Evolutionary conservation across 805 yeast genomes (phyloP).

Genomic region (Nakazawaea peltata): DNA sequence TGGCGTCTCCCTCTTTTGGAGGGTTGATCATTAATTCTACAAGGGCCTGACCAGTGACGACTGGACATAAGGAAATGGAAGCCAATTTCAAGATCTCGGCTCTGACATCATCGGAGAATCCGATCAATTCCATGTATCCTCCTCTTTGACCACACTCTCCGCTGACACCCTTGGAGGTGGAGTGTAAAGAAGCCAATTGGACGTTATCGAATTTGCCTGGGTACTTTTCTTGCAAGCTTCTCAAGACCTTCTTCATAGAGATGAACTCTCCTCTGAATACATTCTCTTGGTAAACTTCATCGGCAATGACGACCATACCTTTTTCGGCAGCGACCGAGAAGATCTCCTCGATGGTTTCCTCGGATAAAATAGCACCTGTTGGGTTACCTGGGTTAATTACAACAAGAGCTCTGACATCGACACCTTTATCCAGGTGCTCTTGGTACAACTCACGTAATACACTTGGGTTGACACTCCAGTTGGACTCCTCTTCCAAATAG

Average conservation of each 20-base stretch:
- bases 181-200: slow-evolving; percentile 88
- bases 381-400: slow-evolving; percentile 99
- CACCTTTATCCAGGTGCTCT: slow-evolving; percentile 40
- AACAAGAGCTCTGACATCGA: slow-evolving; percentile 71
- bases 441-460: slow-evolving; percentile 50
- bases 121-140: slow-evolving; percentile 93
- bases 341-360: slow-evolving; percentile 60
- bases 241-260: slow-evolving; percentile 76
- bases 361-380: slow-evolving; percentile 77
- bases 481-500: slow-evolving; percentile 67
- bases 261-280: slow-evolving; percentile 71
- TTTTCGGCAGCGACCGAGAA: slow-evolving; percentile 76
- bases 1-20: slow-evolving; percentile 70
- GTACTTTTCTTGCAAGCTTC: slow-evolving; percentile 46
- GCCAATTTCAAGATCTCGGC: slow-evolving; percentile 78
- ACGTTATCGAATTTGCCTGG: slow-evolving; percentile 57
- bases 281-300: slow-evolving; percentile 96
- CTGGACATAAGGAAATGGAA: slow-evolving; percentile 88
- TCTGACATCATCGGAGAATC: slow-evolving; percentile 63
- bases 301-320: slow-evolving; percentile 85
- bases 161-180: slow-evolving; percentile 95
- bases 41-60: slow-evolving; percentile 89
- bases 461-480: slow-evolving; percentile 77
- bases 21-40: slow-evolving; percentile 93
- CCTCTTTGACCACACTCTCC: slow-evolving; percentile 99